Percentiles rank a stretch among this genome's conserved stretches.
Evolutionary conservation across 305 asterid species (phyloP).

Genomic region (Plantago coronopus): DNA sequence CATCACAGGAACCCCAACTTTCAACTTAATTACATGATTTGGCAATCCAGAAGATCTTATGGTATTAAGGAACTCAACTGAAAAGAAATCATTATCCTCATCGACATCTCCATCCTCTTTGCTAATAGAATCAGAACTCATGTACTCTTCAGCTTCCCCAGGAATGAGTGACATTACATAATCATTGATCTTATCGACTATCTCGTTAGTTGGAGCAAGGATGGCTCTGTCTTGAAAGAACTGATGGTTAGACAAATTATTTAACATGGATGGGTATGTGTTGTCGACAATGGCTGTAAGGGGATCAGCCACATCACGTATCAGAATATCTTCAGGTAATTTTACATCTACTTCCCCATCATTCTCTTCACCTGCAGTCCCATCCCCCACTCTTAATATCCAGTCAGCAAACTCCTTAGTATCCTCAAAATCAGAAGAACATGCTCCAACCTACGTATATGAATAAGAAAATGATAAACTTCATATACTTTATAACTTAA

Average conservation of each 20-base stretch:
- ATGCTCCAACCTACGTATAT: background rate
- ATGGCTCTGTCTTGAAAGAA: background rate
- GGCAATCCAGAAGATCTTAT: background rate
- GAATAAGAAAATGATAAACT: background rate
- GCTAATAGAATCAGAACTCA: background rate
- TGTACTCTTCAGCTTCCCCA: too few relatives aligned
- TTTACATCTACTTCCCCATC: background rate
- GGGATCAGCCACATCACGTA: background rate
- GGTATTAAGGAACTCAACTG: background rate
- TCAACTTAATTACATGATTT: background rate
- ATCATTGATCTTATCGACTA: too few relatives aligned
- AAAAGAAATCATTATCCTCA: background rate
- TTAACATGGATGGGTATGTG: background rate
- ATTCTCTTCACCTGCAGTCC: background rate
- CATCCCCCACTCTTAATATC: background rate
- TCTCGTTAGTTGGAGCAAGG: background rate
- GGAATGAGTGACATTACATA: too few relatives aligned
- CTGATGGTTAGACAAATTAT: background rate
- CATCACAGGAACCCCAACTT: too few relatives aligned
- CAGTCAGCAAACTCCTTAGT: slow-evolving; percentile 2
- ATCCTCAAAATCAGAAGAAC: background rate
- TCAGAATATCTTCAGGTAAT: too few relatives aligned
- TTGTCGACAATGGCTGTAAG: background rate
- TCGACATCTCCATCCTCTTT: background rate
- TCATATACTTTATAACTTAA: background rate